Base-by-base conservation (phyloP, 2,329 filamentous ascomycete species). In the Trichoderma koningii region DNA sequence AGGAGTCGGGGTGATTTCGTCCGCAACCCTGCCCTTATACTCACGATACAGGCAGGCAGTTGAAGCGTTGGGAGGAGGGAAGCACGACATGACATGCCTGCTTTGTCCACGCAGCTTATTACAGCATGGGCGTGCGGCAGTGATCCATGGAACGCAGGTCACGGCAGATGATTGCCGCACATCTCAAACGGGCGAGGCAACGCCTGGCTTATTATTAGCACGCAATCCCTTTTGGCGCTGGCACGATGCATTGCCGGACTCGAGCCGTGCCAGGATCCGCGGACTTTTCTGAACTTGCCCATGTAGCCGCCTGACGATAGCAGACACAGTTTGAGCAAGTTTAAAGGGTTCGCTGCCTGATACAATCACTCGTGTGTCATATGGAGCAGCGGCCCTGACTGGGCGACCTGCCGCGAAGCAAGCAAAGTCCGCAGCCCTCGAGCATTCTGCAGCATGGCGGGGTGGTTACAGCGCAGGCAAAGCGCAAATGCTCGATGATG, bases 401-500 rank as follows among this genome's bases (percentile, higher is more conserved):
- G 59, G n/a, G 50, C 59, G 59, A 63, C 26, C 17, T 63, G 26
- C 59, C 55, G 55, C 55, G 34, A 38, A 38, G 34, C 34, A 38
- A 26, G 50, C 50, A 50, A 28, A 38, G 9, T 38, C 19, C n/a
- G 28, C 9, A n/a, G 44, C 44, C 56, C 9, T 38, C 14, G 34
- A 38, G 34, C 10, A 14, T 1, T 38, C 14, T 38, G 34, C 34
- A 38, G 34, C 34, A 38, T 38, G 34, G 34, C 38, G 21, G 28
- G 17, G n/a, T n/a, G 23, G 55, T 30, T 30, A n/a, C 21, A 45
- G 55, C 41, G 41, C 56, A 38, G 21, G 41, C 28, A 14, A 38
- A 26, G 56, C 56, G 23, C 14, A 17, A 30, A 34, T 63, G 59
- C 59, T 63, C 41, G 19, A 63, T 55, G 59, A 63, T 63, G 48